These are phyloP conservation scores for Chlorokybus atmophyticus DNA, from an alignment of 139 green algal genomes.

Conservation along the genomic window DNA sequence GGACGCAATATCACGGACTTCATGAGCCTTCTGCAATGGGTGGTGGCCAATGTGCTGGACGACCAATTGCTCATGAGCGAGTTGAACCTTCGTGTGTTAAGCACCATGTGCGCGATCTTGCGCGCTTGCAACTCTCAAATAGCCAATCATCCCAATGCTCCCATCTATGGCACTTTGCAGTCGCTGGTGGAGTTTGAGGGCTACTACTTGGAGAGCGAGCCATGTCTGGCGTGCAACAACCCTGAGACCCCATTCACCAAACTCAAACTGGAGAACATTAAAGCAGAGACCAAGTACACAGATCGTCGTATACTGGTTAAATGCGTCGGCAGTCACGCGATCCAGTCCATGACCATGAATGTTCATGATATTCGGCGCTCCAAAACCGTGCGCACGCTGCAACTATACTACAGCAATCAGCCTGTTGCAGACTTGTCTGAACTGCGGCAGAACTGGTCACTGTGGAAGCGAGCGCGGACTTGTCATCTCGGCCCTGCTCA, in stretches of 20 bases:
- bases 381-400: constrained; percentile 22
- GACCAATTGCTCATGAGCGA: too few species aligned
- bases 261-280: constrained; percentile 25
- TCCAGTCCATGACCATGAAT: constrained; percentile 18
- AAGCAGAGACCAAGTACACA: constrained; percentile 34
- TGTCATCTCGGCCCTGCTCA: constrained; percentile 23
- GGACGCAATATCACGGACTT: too few species aligned
- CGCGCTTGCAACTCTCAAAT: constrained; percentile 12
- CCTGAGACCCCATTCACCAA: constrained; percentile 17
- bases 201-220: constrained; percentile 34
- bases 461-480: constrained; percentile 23
- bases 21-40: too few species aligned
- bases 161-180: constrained; percentile 17
- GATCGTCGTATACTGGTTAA: constrained; percentile 31
- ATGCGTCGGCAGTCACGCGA: constrained; percentile 14
- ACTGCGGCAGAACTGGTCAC: constrained; percentile 25
- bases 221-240: constrained; percentile 17
- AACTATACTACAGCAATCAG: constrained; percentile 29
- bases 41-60: too few species aligned
- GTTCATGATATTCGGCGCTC: constrained; percentile 23
- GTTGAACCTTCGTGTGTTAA: too few species aligned
- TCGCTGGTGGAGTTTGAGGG: constrained; percentile 29
- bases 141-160: constrained; percentile 26
- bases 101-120: too few species aligned
- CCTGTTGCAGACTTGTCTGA: constrained; percentile 30